These are phyloP conservation scores for Lyophyllum shimeji DNA, from an alignment of 768 basidiomycete species.

Conservation along the genomic window DNA sequence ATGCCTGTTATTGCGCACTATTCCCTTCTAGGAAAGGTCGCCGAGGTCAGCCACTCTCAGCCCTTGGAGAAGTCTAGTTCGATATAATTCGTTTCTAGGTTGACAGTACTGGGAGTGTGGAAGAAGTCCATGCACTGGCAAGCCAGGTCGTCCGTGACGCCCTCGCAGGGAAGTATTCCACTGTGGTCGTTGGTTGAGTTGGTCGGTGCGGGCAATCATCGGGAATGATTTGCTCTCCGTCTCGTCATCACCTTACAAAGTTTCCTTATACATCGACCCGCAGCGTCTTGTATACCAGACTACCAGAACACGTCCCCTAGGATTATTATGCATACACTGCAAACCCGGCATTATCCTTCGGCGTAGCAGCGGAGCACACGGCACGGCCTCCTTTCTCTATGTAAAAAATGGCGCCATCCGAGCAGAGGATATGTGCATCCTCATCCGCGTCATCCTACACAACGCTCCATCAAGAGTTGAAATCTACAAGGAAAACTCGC, in stretches of 20 bases:
- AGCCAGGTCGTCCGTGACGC: constrained; percentile 44
- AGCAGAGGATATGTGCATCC: constrained; percentile 71
- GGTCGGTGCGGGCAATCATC: background rate
- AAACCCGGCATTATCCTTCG: constrained; percentile 37
- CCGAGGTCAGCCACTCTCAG: constrained; percentile 54
- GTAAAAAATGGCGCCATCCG: constrained; percentile 72
- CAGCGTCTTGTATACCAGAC: background rate
- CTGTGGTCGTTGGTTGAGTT: constrained; percentile 7
- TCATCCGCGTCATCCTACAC: constrained; percentile 58
- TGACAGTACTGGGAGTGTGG: constrained; percentile 49
- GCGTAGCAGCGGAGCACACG: constrained; percentile 42
- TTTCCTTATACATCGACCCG: background rate
- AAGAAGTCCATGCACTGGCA: constrained; percentile 33
- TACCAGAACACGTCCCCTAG: background rate
- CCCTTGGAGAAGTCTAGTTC: background rate
- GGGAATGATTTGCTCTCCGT: constrained; percentile 2
- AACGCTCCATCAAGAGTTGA: constrained; percentile 4
- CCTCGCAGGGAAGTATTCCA: constrained; percentile 20
- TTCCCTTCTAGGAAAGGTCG: constrained; percentile 62
- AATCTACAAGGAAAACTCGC: background rate
- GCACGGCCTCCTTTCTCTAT: constrained; percentile 63
- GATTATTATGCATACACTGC: constrained; percentile 45
- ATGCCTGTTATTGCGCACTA: constrained; percentile 96
- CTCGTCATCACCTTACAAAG: too few species aligned
- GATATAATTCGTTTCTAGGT: constrained; percentile 41